Evolutionary conservation across 345 rosid species (phyloP), one percentile per base, ranked within the genome.

Genomic region (Ricinus communis): DNA sequence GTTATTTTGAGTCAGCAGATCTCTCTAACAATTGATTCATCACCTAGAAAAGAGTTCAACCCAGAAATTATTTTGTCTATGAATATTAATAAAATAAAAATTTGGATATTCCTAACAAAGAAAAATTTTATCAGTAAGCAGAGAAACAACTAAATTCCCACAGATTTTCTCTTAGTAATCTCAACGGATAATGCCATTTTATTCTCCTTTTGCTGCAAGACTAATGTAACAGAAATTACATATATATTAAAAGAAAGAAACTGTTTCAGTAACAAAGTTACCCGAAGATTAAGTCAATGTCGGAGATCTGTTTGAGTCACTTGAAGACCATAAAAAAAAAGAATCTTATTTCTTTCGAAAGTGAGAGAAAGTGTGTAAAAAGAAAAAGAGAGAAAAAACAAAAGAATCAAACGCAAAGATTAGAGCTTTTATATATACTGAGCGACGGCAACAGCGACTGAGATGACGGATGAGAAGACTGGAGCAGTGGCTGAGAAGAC

Each of bases 211-310:
- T n/a, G n/a, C 77, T 76, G 75, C 78, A 66, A 54, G 49, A 46
- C 69, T 66, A 53, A 62, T 41, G 63, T 13, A 46, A 45, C 21
- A 61, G 38, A 49, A 61, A 75, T 71, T 65, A 27, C 46, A 45
- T 24, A 5, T 6, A 15, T 58, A 30, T 36, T 51, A 21, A n/a
- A 58, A 62, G n/a, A 21, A 47, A 56, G 51, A 72, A 60, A 62
- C 19, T 27, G 16, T 24, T 30, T 18, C n/a, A 53, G 49, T 36
- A 43, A 27, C 57, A 58, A 57, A 77, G 60, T 81, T 68, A 81
- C 88, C 81, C 19, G 71, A 51, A 60, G 71, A 77, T 33, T n/a
- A 78, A 78, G 85, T 82, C 87, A 85, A 84, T 82, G 90, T 79
- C 10, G 83, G 81, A 84, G 86, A 83, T 84, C 84, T 80, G 85